Evolutionary conservation across 495 filamentous ascomycete species (phyloP), one percentile per base, ranked within the genome.

Genomic region (Trichoderma orchidacearum): DNA sequence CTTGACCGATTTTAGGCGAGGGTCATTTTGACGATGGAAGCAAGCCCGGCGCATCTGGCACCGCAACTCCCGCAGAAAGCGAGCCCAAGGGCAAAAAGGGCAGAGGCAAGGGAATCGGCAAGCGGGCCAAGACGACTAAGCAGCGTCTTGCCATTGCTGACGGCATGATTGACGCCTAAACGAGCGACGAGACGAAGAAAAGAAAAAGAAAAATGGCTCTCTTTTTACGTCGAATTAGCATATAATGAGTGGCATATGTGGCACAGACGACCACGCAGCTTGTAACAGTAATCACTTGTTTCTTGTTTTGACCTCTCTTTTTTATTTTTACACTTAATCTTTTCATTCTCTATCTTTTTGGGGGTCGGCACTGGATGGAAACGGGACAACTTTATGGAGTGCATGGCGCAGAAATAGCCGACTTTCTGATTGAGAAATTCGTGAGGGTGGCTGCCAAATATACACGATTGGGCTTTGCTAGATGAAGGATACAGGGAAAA

Each of bases 101-200:
- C 65, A 80, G 64, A 68, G 75, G 52, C 66, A 77, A 57, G 64
- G 76, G 52, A 79, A 85, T 71, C 73, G 81, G 63, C 75, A 92
- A 96, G 77, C 89, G 92, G 66, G 90, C 90, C 11, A 95, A 95
- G 74, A 94, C 89, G 35, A 83, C 85, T 3, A 92, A 94, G 69
- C 88, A 95, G 71, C 77, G 89, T 60, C 79, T 96, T 51, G 86
- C 87, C 29, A 85, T 95, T 62, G 89, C 90, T 17, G 90, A 96
- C 66, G 90, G 88, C 23, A 79, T 86, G 59, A 69, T 77, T 21
- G 71, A 75, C 30, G 59, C 63, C 23, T 69, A 54, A 66, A 11
- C 21, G 36, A 41, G 36, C 36, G 36, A 48, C 27, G 23, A 15
- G 41, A 48, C 17, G 27, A 12, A 6, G 36, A 3, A n/a, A 35